Evolutionary conservation across 179 eudicot species (phyloP).

Genomic region (Nepenthes alata): DNA sequence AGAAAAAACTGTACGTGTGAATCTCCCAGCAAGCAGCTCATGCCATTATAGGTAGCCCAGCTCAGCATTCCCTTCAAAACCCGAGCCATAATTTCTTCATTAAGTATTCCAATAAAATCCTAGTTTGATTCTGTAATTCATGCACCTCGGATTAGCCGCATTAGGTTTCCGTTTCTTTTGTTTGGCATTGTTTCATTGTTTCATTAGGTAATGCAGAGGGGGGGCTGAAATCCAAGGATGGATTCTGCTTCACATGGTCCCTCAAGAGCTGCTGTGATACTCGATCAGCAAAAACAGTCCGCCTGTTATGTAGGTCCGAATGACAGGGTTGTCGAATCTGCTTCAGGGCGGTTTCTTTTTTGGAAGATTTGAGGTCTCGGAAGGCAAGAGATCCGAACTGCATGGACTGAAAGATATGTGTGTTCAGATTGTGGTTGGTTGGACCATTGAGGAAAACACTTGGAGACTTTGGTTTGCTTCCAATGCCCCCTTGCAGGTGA

Average conservation of each 20-base stretch:
- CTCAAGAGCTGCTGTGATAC: slow-evolving; percentile 67
- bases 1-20: too few species aligned
- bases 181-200: too few species aligned
- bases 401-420: slow-evolving; percentile 41
- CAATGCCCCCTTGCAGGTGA: slow-evolving; percentile 48
- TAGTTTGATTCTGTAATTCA: too few species aligned
- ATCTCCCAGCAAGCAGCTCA: too few species aligned
- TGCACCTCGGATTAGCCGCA: too few species aligned
- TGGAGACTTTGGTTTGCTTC: slow-evolving; percentile 36
- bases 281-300: slow-evolving; percentile 53
- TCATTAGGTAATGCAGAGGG: slow-evolving; percentile 36
- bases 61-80: too few species aligned
- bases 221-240: slow-evolving; percentile 41
- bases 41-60: too few species aligned
- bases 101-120: too few species aligned
- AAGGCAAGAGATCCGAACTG: slow-evolving; percentile 48
- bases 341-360: slow-evolving; percentile 24
- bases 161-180: too few species aligned
- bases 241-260: slow-evolving; percentile 51
- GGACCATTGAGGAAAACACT: slow-evolving; percentile 44
- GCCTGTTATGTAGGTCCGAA: slow-evolving; percentile 40
- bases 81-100: too few species aligned
- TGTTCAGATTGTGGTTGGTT: slow-evolving; percentile 38
- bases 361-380: slow-evolving; percentile 22
- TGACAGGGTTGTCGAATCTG: slow-evolving; percentile 28